Conservation (phyloP, 208 protist genomes). For the Leishmania arabica region DNA sequence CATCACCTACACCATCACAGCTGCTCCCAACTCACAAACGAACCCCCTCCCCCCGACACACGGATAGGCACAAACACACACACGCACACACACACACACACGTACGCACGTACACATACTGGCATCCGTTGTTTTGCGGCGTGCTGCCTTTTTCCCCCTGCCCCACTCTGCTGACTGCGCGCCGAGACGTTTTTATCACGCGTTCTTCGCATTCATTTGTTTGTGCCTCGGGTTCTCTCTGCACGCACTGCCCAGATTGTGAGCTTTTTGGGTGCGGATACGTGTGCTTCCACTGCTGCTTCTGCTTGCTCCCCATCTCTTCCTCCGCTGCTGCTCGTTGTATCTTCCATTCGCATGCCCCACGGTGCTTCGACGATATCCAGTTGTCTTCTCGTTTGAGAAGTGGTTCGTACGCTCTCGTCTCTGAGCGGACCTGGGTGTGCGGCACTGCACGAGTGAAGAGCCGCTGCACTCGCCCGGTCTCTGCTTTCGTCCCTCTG, state of each 20-base stretch:
- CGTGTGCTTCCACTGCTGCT: constrained; percentile 3
- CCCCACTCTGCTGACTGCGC: not conserved
- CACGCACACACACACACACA: not conserved
- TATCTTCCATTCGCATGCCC: not conserved
- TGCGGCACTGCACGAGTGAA: not conserved
- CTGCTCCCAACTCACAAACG: not conserved
- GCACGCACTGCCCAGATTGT: not conserved
- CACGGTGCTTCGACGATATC: not conserved
- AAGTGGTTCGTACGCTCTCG: not conserved
- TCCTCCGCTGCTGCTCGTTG: not conserved
- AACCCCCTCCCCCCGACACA: not conserved
- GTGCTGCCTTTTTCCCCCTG: not conserved
- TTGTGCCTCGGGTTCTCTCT: not conserved
- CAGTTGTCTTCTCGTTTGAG: not conserved
- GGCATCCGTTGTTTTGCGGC: not conserved
- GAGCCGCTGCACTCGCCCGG: not conserved
- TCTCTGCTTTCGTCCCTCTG: not conserved
- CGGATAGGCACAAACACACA: not conserved
- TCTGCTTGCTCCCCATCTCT: not conserved
- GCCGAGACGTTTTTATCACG: not conserved
- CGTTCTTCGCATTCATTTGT: not conserved
- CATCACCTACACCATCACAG: not conserved
- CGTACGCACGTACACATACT: not conserved
- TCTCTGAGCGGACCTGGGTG: not conserved
- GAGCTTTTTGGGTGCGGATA: not conserved